Percentiles rank a stretch among this genome's conserved stretches.
Conservation (phyloP, 257 asterid species). For the Fraxinus anomala region DNA sequence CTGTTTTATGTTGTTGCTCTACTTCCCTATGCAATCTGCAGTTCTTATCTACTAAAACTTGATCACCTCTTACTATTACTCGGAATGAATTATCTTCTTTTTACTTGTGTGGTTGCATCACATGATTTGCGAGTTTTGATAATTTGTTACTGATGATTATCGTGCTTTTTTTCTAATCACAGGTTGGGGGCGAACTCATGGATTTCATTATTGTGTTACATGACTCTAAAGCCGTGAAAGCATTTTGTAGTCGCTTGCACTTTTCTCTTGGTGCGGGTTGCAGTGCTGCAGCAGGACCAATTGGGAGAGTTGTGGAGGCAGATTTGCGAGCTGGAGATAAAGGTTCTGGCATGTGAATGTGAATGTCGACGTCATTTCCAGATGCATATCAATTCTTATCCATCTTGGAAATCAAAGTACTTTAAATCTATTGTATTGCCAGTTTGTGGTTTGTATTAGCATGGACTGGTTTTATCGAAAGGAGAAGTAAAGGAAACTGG, state of each 20-base stretch:
- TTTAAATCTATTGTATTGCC: not conserved
- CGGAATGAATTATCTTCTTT: not conserved
- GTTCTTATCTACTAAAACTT: slow-evolving; percentile 8
- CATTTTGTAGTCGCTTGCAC: slow-evolving; percentile 97
- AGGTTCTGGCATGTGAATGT: slow-evolving; percentile 99
- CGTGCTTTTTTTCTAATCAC: slow-evolving; percentile 9
- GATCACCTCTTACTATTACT: not conserved
- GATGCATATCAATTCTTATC: slow-evolving; percentile 18
- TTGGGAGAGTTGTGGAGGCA: slow-evolving; percentile 96
- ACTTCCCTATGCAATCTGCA: not conserved
- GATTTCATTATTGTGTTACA: slow-evolving; percentile 95
- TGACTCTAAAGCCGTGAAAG: slow-evolving; percentile 83
- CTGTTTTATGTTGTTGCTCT: slow-evolving; percentile 7
- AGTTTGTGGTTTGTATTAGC: not conserved
- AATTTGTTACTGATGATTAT: slow-evolving; percentile 15
- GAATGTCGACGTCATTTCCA: too few species aligned
- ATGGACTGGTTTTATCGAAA: not conserved
- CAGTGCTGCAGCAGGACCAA: slow-evolving; percentile 98
- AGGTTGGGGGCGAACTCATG: slow-evolving; percentile 94
- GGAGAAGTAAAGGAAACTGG: not conserved
- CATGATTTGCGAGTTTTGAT: not conserved
- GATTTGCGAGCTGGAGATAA: slow-evolving; percentile 96
- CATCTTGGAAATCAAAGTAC: slow-evolving; percentile 1
- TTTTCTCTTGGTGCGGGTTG: slow-evolving; percentile 99
- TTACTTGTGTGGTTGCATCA: not conserved